phyloP scores from a whole-genome alignment of 495 filamentous ascomycete genomes.

The Wilcoxina mikolae region DNA sequence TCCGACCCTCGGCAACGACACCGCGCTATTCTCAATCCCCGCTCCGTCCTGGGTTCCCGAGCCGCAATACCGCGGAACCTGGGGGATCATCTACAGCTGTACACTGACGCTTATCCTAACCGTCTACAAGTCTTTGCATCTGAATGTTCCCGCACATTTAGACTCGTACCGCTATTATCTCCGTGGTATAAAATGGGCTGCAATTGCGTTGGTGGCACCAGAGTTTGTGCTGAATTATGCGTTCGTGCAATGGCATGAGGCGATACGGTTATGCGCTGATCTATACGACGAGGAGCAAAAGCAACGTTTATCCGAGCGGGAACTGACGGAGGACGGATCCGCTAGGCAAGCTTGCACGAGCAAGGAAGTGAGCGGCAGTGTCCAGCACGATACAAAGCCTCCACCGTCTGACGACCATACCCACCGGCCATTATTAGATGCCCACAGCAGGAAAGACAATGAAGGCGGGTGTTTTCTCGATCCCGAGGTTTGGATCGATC shows the following conservation, averaged over 20 bases:
- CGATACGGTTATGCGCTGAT: not conserved
- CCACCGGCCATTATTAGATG: not conserved
- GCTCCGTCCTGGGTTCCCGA: not conserved
- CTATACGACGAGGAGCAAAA: not conserved
- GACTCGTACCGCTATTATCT: not conserved
- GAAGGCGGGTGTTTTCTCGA: not conserved
- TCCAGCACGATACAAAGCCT: not conserved
- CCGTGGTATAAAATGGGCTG: slow-evolving; percentile 1
- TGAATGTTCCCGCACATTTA: slow-evolving; percentile 7
- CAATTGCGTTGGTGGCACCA: not conserved
- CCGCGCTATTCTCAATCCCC: not conserved
- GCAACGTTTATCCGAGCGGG: not conserved
- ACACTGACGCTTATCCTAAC: slow-evolving; percentile 4
- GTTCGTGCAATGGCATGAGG: slow-evolving; percentile 1
- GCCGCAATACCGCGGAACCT: slow-evolving; percentile 7
- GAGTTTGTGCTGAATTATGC: slow-evolving; percentile 9
- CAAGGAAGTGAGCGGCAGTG: not conserved
- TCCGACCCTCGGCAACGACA: not conserved
- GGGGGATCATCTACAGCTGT: slow-evolving; percentile 6
- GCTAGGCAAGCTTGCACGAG: not conserved
- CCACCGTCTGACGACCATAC: not conserved
- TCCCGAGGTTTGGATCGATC: not conserved
- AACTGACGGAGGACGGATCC: not conserved
- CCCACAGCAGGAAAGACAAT: too few species aligned
- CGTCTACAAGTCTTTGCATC: slow-evolving; percentile 4